Conservation (phyloP, 1,284 basidiomycete species). For the Ustilago hordei region DNA sequence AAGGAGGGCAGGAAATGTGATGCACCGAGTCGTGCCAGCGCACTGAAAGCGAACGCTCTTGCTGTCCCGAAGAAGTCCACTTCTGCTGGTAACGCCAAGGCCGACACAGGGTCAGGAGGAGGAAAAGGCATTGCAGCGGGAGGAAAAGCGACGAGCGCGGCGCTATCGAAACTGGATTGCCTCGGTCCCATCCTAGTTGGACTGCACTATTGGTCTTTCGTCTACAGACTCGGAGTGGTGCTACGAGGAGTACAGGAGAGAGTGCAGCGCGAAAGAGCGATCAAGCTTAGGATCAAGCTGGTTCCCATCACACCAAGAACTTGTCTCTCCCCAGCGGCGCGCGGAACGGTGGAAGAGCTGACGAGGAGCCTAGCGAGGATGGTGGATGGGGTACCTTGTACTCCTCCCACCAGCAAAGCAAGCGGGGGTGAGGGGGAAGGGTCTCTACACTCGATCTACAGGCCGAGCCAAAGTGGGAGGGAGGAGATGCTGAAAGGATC, state of each 20-base stretch:
- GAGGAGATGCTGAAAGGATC: conserved; percentile 9
- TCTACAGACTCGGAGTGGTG: conserved; percentile 14
- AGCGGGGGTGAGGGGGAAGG: background rate
- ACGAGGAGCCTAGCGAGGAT: background rate
- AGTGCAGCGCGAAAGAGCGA: background rate
- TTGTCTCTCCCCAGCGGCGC: background rate
- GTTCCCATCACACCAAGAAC: conserved; percentile 9
- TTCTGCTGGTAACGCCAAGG: background rate
- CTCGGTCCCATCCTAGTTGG: conserved; percentile 29
- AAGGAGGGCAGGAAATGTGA: conserved; percentile 15
- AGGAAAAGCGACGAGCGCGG: conserved; percentile 17
- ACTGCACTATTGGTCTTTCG: conserved; percentile 51
- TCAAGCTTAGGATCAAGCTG: conserved; percentile 7
- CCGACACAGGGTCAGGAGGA: background rate
- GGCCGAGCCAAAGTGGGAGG: background rate
- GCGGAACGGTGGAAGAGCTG: background rate
- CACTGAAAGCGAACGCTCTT: conserved; percentile 25
- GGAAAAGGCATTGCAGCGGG: conserved; percentile 16
- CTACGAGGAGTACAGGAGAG: conserved; percentile 9
- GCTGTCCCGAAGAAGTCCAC: conserved; percentile 22
- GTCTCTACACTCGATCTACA: background rate
- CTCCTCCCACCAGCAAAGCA: background rate
- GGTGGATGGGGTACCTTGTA: conserved; percentile 9
- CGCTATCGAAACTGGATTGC: conserved; percentile 15
- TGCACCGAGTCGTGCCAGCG: conserved; percentile 11